Base-by-base conservation (phyloP, 768 basidiomycete genomes). In the Mycena chlorophos region DNA sequence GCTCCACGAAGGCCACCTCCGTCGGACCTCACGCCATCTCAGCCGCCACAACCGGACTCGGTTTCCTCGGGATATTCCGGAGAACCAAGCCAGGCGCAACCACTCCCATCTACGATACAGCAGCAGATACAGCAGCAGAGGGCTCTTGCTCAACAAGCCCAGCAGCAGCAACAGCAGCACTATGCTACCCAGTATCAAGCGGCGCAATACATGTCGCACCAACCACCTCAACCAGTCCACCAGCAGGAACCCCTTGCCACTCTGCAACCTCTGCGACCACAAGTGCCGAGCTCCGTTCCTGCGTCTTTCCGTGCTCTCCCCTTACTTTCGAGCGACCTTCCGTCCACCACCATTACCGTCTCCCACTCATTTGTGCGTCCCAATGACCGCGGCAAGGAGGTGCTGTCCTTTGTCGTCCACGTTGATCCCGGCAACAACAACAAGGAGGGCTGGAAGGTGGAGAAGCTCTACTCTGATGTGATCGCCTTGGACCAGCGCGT, bases 391-490 rank as follows among this genome's bases (percentile, higher is more conserved):
- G 91, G 93, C 49, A 94, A 93, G 69, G 96, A 98, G 64, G 91
- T 95, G 2, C 74, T 98, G 38, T 92, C 88, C 6, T 98, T 98
- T 71, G 76, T 93, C 58, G 83, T 98, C 49, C 72, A 74, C 47
- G 87, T 98, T 26, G 78, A 85, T 58, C 88, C 89, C 10, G 83
- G 85, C 3, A 77, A 80, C 55, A 77, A 80, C 55, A 82, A 82
- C 17, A 91, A 91, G 65, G 85, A 86, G 19, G 71, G 79, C 0
- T 92, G 91, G 83, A 88, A 80, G 66, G 83, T 99, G 14, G 93
- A 97, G 73, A 99, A 99, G 73, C 76, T 92, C 73, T 97, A 94
- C 72, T 89, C 87, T 46, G 96, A 98, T 61, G 89, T 98, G 20
- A 74, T 96, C n/a, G 85, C 81, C 47, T 75, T 99, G 37, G 97